Evolutionary conservation across 768 basidiomycete species (phyloP).

Genomic region (Lactarius trivialis): DNA sequence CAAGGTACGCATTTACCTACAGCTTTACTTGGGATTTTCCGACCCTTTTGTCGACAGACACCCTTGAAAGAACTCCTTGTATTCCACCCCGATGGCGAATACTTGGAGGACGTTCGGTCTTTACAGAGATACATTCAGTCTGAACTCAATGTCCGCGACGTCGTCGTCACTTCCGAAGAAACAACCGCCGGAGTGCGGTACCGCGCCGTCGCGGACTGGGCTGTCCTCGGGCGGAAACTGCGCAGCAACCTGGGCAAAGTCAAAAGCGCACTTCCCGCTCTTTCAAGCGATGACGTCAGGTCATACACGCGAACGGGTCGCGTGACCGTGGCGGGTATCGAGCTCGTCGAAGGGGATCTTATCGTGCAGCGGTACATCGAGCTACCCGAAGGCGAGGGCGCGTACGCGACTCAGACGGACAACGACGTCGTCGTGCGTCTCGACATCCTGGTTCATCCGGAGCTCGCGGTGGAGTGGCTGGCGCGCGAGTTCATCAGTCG

Average conservation of each 20-base stretch:
- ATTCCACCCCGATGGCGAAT: constrained; percentile 83
- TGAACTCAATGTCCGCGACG: constrained; percentile 89
- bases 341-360: constrained; percentile 86
- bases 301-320: constrained; percentile 66
- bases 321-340: constrained; percentile 82
- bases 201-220: constrained; percentile 90
- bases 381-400: constrained; percentile 50
- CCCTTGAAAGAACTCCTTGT: constrained; percentile 89
- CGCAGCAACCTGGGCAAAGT: constrained; percentile 88
- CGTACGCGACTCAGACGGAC: constrained; percentile 81
- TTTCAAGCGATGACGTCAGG: constrained; percentile 80
- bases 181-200: constrained; percentile 80
- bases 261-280: constrained; percentile 74
- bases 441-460: constrained; percentile 81
- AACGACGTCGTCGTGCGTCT: constrained; percentile 92
- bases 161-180: constrained; percentile 89
- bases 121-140: constrained; percentile 86
- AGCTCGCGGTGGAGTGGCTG: constrained; percentile 82
- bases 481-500: constrained; percentile 88
- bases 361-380: constrained; percentile 89
- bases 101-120: constrained; percentile 77
- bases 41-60: constrained; percentile 43
- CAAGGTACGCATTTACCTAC: constrained; percentile 64
- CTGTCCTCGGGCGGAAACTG: constrained; percentile 87
- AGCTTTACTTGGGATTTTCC: not conserved